Evolutionary conservation across 495 filamentous ascomycete genomes (phyloP).

Genomic region (Annulohypoxylon nitens): DNA sequence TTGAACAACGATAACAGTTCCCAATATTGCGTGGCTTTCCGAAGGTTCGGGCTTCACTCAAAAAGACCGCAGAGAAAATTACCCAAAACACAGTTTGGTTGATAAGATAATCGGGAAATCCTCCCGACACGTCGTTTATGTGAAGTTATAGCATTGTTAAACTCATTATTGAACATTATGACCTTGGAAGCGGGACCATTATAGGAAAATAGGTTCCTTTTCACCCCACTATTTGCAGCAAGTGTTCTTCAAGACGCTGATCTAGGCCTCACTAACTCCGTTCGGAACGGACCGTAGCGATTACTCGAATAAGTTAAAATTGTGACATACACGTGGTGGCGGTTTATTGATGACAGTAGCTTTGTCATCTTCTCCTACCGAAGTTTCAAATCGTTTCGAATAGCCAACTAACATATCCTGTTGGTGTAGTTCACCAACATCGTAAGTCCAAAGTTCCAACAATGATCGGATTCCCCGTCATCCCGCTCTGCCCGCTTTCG

Average conservation of each 20-base stretch:
- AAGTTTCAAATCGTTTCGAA: not conserved
- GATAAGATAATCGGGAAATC: not conserved
- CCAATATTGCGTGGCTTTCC: too few relatives aligned
- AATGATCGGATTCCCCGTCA: conserved; percentile 1
- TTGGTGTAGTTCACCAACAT: not conserved
- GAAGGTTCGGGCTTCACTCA: not conserved
- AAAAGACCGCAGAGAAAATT: not conserved
- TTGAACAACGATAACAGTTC: too few relatives aligned
- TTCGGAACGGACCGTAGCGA: not conserved
- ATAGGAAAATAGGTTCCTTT: conserved; percentile 3
- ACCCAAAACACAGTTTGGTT: not conserved
- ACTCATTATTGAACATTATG: too few relatives aligned
- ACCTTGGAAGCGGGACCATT: not conserved
- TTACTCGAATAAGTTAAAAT: not conserved
- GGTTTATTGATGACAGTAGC: not conserved
- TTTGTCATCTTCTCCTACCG: not conserved
- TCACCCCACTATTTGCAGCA: not conserved
- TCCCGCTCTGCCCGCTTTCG: conserved; percentile 1
- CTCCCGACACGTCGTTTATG: not conserved
- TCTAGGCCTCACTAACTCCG: not conserved
- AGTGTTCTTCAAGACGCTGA: not conserved
- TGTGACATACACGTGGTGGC: not conserved
- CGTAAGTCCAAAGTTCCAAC: not conserved
- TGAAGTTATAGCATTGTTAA: not conserved
- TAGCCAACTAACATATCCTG: not conserved